Evolutionary conservation across 1,139 yeast genomes (phyloP), one percentile per base, ranked within the genome.

Genomic region (Taphrina betulina): DNA sequence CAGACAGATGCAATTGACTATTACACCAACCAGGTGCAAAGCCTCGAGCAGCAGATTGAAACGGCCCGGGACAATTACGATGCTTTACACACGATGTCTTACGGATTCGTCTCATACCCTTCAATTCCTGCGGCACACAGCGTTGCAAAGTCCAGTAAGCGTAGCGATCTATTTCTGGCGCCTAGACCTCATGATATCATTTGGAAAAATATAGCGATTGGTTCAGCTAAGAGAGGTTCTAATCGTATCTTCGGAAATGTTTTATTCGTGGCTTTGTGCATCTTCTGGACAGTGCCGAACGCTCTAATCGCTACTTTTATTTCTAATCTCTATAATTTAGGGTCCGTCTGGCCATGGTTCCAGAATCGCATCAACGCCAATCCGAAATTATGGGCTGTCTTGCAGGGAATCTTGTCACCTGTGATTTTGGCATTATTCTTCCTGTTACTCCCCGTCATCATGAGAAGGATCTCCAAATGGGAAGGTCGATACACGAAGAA

Each of bases 321-420:
- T 72, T 5, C 71, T 71, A 58, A 58, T 71, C 58, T 68, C 68
- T 36, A 63, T 72, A 33, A 64, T 23, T 44, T 72, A 23, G 76
- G 73, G 1, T 64, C 63, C 7, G 61, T 61, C 3, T 72, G 74
- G 72, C 66, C 67, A 2, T 64, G 64, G 3, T 72, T 72, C 52
- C 63, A 65, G 19, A 44, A 40, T 0, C 70, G 67, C 34, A 63
- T 70, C 65, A 60, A 63, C n/a, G 37, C 57, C 2, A 63, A 69
- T 57, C 66, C 66, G 0, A 63, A 63, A 1, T 59, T 68, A 1
- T 69, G 71, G 57, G 69, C 74, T 2, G 63, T 72, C 45, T 58
- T 72, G 3, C 76, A 72, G 58, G 76, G 76, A 63, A 64, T 72
- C 53, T 46, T 72, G 41, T 68, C 75, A 0, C 76, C 76, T 0